Evolutionary conservation across 169 alveolate species (phyloP).

Genomic region (Blepharisma undulans): DNA sequence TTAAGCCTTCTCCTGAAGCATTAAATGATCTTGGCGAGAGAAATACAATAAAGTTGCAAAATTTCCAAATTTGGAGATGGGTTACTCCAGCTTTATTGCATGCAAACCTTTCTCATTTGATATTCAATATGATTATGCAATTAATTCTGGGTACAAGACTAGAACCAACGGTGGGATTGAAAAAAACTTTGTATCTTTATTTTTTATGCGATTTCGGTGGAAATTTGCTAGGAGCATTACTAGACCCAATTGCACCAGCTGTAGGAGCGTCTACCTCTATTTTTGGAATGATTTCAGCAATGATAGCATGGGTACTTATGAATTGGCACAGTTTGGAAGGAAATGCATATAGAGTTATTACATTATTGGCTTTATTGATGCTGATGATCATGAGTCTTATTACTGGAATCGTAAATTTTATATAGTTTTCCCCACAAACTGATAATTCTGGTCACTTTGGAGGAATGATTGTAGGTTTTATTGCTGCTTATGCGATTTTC

Average conservation of each 20-base stretch:
- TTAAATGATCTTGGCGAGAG: slow-evolving; percentile 42
- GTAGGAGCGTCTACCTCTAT: slow-evolving; percentile 62
- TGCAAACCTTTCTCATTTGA: slow-evolving; percentile 47
- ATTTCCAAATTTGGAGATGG: slow-evolving; percentile 53
- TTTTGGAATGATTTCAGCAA: slow-evolving; percentile 51
- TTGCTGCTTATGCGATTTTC: neutral
- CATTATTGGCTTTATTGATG: slow-evolving; percentile 32
- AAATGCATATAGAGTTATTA: slow-evolving; percentile 19
- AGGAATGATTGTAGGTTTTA: slow-evolving; percentile 33
- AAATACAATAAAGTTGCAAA: slow-evolving; percentile 18
- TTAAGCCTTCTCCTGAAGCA: slow-evolving; percentile 43
- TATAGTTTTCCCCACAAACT: neutral
- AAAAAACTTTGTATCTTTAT: slow-evolving; percentile 43
- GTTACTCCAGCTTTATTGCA: slow-evolving; percentile 48
- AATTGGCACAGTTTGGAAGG: slow-evolving; percentile 46
- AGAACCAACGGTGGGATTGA: slow-evolving; percentile 49
- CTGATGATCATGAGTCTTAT: slow-evolving; percentile 6
- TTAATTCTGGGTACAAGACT: slow-evolving; percentile 51
- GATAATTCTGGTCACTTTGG: slow-evolving; percentile 62
- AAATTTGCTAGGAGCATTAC: slow-evolving; percentile 44
- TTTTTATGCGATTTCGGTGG: slow-evolving; percentile 53
- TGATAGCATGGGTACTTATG: slow-evolving; percentile 40
- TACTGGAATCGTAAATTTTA: neutral
- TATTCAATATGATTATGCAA: slow-evolving; percentile 38
- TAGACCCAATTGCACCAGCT: neutral